A percentile compares a stretch with the other conserved stretches of the same genome.
These are phyloP conservation scores for Calonectria leucothoes DNA, from an alignment of 2,329 filamentous ascomycete genomes.

Conservation along the genomic window DNA sequence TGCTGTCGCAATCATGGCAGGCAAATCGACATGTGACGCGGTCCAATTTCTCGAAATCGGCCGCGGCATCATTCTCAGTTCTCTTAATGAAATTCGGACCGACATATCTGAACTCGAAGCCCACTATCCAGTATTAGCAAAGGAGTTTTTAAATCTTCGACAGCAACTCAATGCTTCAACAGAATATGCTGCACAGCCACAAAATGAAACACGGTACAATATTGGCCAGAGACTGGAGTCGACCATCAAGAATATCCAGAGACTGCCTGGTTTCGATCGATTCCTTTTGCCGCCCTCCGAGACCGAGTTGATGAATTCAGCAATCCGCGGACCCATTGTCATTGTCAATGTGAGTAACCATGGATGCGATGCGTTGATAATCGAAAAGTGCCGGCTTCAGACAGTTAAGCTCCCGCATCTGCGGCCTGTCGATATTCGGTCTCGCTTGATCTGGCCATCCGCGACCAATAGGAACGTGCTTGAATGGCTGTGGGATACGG, in stretches of 20 bases:
- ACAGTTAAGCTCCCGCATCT: no score
- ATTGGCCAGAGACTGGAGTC: background rate
- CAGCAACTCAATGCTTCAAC: background rate
- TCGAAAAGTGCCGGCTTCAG: background rate
- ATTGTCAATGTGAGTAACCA: background rate
- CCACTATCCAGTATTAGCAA: background rate
- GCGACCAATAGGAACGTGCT: no score
- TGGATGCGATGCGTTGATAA: background rate
- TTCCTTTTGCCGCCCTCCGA: background rate
- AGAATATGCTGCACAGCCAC: background rate
- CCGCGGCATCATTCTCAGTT: background rate
- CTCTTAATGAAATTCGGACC: background rate
- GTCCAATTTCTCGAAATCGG: background rate
- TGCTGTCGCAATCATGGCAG: background rate
- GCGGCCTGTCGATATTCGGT: constrained; percentile 23
- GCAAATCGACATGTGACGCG: background rate
- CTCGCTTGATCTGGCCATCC: no score
- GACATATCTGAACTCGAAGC: background rate
- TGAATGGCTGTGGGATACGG: constrained; percentile 46
- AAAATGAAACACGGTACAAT: background rate
- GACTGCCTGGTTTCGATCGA: background rate
- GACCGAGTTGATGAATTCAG: background rate
- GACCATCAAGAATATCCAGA: background rate
- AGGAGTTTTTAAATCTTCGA: background rate
- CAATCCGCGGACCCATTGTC: background rate